Evolutionary conservation across 305 asterid species (phyloP).

Genomic region (Coffea humblotiana): DNA sequence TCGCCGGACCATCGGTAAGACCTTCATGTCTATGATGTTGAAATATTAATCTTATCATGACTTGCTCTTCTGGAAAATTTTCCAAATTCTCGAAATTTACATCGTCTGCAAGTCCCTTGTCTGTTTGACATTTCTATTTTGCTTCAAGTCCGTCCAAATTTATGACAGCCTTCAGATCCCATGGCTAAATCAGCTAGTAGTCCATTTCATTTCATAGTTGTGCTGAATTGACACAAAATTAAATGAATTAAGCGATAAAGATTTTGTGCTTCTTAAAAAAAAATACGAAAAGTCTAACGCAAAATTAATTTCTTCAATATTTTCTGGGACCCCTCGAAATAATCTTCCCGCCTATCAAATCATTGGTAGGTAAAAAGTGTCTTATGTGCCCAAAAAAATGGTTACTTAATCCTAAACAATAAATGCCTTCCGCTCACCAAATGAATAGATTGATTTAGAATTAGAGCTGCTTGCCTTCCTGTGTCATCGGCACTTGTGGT

Average conservation of each 20-base stretch:
- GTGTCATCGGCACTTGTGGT: background rate
- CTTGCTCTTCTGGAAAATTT: background rate
- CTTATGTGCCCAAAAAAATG: no score
- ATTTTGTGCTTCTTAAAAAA: background rate
- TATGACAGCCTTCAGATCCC: background rate
- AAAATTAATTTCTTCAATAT: background rate
- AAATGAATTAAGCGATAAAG: background rate
- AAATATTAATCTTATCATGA: background rate
- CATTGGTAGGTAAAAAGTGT: constrained; percentile 9
- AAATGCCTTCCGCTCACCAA: background rate
- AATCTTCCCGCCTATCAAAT: background rate
- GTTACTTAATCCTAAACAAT: no score
- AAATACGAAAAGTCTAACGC: background rate
- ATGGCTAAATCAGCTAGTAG: background rate
- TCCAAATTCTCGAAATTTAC: background rate
- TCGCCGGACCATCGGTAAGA: no score
- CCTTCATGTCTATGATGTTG: background rate
- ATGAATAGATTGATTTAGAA: background rate
- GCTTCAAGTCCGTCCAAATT: background rate
- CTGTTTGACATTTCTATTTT: background rate
- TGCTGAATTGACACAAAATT: background rate
- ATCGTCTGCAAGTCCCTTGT: background rate
- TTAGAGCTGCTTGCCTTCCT: background rate
- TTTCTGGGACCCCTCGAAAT: background rate
- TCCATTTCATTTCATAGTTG: no score